Percentiles rank a stretch among this genome's conserved stretches.
phyloP scores from a whole-genome alignment of 2,329 filamentous ascomycete genomes.

The Botrytis elliptica region DNA sequence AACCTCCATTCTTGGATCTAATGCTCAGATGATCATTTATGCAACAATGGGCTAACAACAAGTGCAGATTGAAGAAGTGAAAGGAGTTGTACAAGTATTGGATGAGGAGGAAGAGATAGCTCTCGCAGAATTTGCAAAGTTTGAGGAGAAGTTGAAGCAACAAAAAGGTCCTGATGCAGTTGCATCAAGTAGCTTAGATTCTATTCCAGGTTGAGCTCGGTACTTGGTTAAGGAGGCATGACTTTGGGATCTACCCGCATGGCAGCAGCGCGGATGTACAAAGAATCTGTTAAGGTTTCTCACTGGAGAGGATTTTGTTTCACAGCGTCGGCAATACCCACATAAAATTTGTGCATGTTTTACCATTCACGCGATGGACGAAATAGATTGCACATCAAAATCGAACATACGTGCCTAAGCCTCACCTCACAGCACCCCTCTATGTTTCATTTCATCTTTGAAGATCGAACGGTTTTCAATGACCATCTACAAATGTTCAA shows the following conservation, averaged over 20 bases:
- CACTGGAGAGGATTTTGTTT: constrained; percentile 23
- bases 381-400: neutral
- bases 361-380: neutral
- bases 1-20: neutral
- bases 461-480: neutral
- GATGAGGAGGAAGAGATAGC: constrained; percentile 91
- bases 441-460: neutral
- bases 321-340: constrained; percentile 30
- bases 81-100: constrained; percentile 85
- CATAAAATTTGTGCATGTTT: constrained; percentile 27
- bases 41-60: constrained; percentile 31
- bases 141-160: constrained; percentile 77
- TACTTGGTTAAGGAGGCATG: neutral
- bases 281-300: neutral
- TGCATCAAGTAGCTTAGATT: constrained; percentile 33
- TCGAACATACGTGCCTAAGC: neutral
- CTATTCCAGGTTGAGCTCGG: constrained; percentile 29
- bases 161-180: constrained; percentile 45
- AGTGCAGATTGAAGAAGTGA: constrained; percentile 85
- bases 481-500: neutral
- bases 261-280: constrained; percentile 13
- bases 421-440: neutral
- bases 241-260: neutral
- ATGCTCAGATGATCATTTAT: constrained; percentile 7
- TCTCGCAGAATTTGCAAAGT: constrained; percentile 84